phyloP scores from a whole-genome alignment of 2,329 filamentous ascomycete species.

The Fusarium lateritium region DNA sequence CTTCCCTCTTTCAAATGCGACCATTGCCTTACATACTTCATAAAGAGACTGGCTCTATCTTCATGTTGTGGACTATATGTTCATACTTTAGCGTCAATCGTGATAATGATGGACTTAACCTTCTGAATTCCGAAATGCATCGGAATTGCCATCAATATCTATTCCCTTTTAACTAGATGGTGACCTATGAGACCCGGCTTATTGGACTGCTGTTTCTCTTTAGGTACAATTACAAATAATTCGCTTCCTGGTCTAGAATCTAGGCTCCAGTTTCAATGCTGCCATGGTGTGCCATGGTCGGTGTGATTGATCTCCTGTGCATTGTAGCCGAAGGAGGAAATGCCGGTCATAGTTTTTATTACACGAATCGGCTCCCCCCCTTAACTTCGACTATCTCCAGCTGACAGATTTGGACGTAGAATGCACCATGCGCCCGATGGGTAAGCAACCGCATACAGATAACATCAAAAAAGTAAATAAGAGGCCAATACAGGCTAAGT shows the following conservation, averaged over 20 bases:
- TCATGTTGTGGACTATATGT: no score
- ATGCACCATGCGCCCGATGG: not conserved
- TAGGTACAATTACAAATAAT: not conserved
- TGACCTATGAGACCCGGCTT: no score
- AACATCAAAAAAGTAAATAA: not conserved
- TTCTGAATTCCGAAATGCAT: no score
- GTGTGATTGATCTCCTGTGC: not conserved
- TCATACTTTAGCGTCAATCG: no score
- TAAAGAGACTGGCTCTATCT: no score
- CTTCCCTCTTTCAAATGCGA: no score
- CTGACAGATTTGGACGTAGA: not conserved
- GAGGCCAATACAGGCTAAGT: not conserved
- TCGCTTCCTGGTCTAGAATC: not conserved
- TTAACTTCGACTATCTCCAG: not conserved
- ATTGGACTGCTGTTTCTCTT: no score
- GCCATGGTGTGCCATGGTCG: not conserved
- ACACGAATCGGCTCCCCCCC: not conserved
- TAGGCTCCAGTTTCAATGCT: not conserved
- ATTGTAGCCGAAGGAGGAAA: not conserved
- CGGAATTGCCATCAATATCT: no score
- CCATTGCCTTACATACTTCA: no score
- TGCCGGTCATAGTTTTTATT: not conserved
- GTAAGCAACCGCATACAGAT: slow-evolving; percentile 4
- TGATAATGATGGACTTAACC: no score
- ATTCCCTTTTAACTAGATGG: no score